Evolutionary conservation across 768 basidiomycete species (phyloP).

Genomic region (Boletellus ananas): DNA sequence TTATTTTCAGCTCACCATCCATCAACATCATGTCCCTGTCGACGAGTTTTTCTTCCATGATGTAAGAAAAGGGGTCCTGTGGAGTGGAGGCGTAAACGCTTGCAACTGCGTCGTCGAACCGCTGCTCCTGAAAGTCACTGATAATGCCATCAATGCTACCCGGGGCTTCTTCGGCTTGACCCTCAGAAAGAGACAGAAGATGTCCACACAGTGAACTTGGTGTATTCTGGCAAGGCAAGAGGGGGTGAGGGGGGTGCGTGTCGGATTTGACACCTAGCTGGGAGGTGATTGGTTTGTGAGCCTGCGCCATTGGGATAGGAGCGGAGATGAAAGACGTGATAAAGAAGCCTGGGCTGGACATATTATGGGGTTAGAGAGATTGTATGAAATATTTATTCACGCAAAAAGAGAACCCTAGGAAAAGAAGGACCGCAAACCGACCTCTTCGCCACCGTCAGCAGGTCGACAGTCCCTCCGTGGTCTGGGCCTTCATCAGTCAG

Average conservation of each 20-base stretch:
- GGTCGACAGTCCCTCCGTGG: conserved; percentile 1
- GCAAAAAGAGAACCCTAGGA: conserved; percentile 16
- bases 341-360: conserved; percentile 31
- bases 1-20: conserved; percentile 46
- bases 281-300: conserved; percentile 17
- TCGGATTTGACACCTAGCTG: conserved; percentile 9
- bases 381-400: conserved; percentile 15
- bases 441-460: conserved; percentile 19
- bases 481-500: conserved; percentile 3
- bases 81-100: conserved; percentile 30
- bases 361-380: conserved; percentile 25
- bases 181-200: conserved; percentile 14
- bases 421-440: conserved; percentile 16
- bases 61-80: conserved; percentile 30
- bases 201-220: conserved; percentile 23
- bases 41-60: conserved; percentile 55
- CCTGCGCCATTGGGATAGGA: conserved; percentile 23
- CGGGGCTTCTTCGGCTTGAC: not conserved
- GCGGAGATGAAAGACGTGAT: conserved; percentile 34
- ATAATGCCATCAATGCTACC: not conserved
- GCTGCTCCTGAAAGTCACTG: conserved; percentile 10
- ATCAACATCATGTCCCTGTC: conserved; percentile 49
- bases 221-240: conserved; percentile 16
- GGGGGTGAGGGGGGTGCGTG: conserved; percentile 21
- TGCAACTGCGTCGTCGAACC: conserved; percentile 32